Conservation (phyloP, 306 rosid species). For the Cucurbita ficifolia region DNA sequence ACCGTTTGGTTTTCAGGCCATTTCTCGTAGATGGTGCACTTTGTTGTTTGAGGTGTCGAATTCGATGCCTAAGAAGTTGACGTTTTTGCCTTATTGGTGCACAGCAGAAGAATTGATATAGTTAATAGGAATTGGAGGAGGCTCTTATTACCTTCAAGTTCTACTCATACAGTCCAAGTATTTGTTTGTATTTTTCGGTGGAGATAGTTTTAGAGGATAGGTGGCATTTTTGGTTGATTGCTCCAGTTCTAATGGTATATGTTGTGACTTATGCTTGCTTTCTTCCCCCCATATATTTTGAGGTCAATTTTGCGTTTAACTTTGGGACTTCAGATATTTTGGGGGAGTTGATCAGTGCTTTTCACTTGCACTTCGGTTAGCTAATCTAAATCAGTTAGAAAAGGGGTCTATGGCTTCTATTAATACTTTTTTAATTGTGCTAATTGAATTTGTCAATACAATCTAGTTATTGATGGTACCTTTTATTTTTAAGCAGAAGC, state of each 20-base stretch:
- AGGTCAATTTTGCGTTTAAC: neutral
- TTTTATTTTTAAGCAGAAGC: conserved; percentile 49
- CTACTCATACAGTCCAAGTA: neutral
- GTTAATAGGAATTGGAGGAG: neutral
- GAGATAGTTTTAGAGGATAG: neutral
- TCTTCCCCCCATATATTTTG: neutral
- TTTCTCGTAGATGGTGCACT: neutral
- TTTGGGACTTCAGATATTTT: neutral
- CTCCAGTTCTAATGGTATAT: neutral
- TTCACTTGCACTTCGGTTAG: neutral
- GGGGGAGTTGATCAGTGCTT: neutral
- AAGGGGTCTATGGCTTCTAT: neutral
- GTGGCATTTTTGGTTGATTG: neutral
- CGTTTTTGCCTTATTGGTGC: neutral
- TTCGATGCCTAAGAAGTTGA: neutral
- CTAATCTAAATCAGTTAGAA: neutral
- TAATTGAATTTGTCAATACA: neutral
- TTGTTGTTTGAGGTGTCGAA: neutral
- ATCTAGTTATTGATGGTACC: neutral
- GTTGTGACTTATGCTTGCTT: neutral
- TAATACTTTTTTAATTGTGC: neutral
- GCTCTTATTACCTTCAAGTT: neutral
- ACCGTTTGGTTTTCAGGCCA: neutral
- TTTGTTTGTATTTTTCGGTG: neutral
- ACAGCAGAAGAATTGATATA: neutral